Percentiles rank a stretch among this genome's conserved stretches.
Conservation (phyloP, 768 basidiomycete species). For the Rhodotorula babjevae region DNA sequence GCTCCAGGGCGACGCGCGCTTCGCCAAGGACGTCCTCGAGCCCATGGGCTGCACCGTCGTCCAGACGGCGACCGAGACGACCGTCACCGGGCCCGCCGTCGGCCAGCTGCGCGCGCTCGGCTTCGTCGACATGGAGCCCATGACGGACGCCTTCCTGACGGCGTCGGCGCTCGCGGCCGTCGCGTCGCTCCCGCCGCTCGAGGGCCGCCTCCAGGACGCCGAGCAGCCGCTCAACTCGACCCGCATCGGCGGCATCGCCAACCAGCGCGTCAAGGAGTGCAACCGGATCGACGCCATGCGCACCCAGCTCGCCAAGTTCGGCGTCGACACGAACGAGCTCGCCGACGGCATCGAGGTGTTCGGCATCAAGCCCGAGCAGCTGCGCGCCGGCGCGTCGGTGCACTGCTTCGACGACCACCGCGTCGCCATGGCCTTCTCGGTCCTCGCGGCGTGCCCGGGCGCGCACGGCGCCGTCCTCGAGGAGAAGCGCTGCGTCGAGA, state of each 20-base stretch:
- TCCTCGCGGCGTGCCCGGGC: slow-evolving; percentile 63
- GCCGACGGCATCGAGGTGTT: slow-evolving; percentile 88
- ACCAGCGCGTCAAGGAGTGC: slow-evolving; percentile 97
- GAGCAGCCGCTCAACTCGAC: slow-evolving; percentile 53
- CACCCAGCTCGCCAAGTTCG: slow-evolving; percentile 91
- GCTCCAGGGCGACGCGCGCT: slow-evolving; percentile 93
- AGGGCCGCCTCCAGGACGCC: slow-evolving; percentile 32
- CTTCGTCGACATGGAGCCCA: slow-evolving; percentile 94
- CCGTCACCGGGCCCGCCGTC: slow-evolving; percentile 79
- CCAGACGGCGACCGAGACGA: slow-evolving; percentile 83
- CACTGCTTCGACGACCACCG: slow-evolving; percentile 99
- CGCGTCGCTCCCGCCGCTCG: slow-evolving; percentile 52
- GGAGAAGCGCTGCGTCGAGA: slow-evolving; percentile 96
- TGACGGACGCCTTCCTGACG: slow-evolving; percentile 99
- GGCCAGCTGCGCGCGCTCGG: slow-evolving; percentile 77
- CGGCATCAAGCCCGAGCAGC: slow-evolving; percentile 62
- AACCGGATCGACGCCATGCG: slow-evolving; percentile 96
- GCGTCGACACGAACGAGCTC: slow-evolving; percentile 82
- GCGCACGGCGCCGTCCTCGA: slow-evolving; percentile 58
- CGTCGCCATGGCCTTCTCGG: slow-evolving; percentile 96
- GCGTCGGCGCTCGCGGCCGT: slow-evolving; percentile 89
- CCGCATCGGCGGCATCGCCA: slow-evolving; percentile 88
- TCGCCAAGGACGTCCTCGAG: slow-evolving; percentile 85
- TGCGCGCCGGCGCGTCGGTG: slow-evolving; percentile 69
- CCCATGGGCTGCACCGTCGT: slow-evolving; percentile 90